Evolutionary conservation across 176 grass and related monocot species (phyloP).

Genomic region (Pontederia paniculata): DNA sequence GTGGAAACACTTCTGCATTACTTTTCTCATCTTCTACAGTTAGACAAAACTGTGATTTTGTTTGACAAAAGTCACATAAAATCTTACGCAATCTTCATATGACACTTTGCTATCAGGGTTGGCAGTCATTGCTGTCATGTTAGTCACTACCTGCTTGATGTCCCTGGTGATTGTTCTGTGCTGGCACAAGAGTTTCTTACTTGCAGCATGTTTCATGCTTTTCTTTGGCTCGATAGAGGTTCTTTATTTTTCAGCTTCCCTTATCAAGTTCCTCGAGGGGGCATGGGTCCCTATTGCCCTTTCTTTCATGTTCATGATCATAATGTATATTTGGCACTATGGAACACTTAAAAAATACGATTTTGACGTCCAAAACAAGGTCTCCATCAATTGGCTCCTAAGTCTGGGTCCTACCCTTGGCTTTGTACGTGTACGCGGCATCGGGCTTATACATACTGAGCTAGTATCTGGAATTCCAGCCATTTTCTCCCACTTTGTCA

Average conservation of each 20-base stretch:
- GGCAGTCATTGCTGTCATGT: slow-evolving; percentile 84
- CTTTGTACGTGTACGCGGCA: slow-evolving; percentile 71
- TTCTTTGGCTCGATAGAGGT: slow-evolving; percentile 77
- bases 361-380: slow-evolving; percentile 87
- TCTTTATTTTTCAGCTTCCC: slow-evolving; percentile 68
- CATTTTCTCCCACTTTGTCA: slow-evolving; percentile 94
- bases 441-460: slow-evolving; percentile 85
- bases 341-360: slow-evolving; percentile 69
- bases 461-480: slow-evolving; percentile 84
- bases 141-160: slow-evolving; percentile 95
- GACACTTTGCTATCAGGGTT: slow-evolving; percentile 34
- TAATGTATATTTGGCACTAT: slow-evolving; percentile 94
- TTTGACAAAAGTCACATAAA: no score
- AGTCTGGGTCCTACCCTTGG: slow-evolving; percentile 73
- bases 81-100: neutral
- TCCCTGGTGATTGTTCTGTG: slow-evolving; percentile 72
- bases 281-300: slow-evolving; percentile 79
- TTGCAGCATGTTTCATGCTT: slow-evolving; percentile 49
- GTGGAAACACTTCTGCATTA: no score
- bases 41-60: no score
- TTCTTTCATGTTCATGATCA: slow-evolving; percentile 51
- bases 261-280: slow-evolving; percentile 74
- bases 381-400: slow-evolving; percentile 78
- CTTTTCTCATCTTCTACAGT: no score
- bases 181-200: slow-evolving; percentile 65